A percentile compares a stretch with the other conserved stretches of the same genome.
phyloP scores from a whole-genome alignment of 2,329 filamentous ascomycete species.

The Colletotrichum sp. region DNA sequence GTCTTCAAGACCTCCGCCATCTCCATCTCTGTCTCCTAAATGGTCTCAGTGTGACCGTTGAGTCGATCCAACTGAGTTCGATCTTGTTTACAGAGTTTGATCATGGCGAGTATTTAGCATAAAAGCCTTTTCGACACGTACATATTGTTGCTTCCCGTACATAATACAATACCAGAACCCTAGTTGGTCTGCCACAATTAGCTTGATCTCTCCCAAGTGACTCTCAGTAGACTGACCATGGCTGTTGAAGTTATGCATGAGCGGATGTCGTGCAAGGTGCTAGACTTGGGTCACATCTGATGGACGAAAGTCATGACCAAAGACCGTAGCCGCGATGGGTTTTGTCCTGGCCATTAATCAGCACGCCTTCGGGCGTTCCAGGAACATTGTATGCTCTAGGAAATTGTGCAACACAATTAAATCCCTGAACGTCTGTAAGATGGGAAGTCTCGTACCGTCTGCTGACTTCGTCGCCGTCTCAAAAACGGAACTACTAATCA shows the following conservation, averaged over 20 bases:
- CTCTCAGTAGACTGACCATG: neutral
- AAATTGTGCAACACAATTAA: rapidly evolving
- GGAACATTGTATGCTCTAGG: neutral
- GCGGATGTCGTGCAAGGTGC: neutral
- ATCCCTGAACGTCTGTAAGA: rapidly evolving
- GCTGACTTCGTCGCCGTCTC: rapidly evolving
- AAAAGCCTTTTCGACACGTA: neutral
- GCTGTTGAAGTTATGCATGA: neutral
- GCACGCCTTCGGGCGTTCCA: neutral
- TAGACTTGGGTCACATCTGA: neutral
- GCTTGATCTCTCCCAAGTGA: neutral
- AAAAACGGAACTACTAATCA: no score
- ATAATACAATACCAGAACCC: neutral
- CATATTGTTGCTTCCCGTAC: neutral
- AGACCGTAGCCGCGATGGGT: no score
- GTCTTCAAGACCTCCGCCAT: constrained; percentile 23
- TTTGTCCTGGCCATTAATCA: neutral
- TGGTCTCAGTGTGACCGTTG: neutral
- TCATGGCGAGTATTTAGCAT: neutral
- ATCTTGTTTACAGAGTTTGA: neutral
- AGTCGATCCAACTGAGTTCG: neutral
- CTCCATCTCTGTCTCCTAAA: constrained; percentile 7
- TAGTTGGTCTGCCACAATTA: neutral
- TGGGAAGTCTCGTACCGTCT: rapidly evolving
- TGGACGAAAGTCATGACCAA: neutral